Evolutionary conservation across 2,329 filamentous ascomycete species (phyloP).

Genomic region (Trichoderma semiorbis): DNA sequence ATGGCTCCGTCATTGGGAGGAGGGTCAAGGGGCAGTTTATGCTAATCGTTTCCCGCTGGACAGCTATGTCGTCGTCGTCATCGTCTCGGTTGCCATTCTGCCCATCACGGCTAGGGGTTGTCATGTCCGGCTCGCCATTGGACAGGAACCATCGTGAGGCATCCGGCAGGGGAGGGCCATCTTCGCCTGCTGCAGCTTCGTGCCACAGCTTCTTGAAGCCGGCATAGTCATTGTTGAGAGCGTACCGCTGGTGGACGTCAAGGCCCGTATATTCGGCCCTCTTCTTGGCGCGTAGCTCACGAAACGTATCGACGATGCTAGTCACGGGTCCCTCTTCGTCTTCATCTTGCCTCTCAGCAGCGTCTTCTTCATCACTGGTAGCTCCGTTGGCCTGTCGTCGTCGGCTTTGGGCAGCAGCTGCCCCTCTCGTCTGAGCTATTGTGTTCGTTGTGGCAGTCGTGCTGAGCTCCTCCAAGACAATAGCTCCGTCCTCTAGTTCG

Average conservation of each 20-base stretch:
- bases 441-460: constrained; percentile 27
- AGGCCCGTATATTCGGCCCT: constrained; percentile 41
- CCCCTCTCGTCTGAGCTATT: constrained; percentile 6
- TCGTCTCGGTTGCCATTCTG: constrained; percentile 29
- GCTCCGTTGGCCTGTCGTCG: constrained; percentile 11
- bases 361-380: constrained; percentile 17
- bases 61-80: constrained; percentile 65
- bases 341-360: constrained; percentile 26
- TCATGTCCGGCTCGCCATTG: constrained; percentile 42
- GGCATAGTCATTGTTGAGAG: constrained; percentile 55
- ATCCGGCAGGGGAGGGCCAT: constrained; percentile 50
- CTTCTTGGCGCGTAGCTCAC: constrained; percentile 36
- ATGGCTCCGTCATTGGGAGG: constrained; percentile 60
- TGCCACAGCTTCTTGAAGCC: constrained; percentile 59
- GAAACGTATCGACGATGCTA: constrained; percentile 34
- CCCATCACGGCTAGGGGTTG: constrained; percentile 19
- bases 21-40: constrained; percentile 69
- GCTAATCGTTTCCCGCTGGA: constrained; percentile 60
- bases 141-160: constrained; percentile 52
- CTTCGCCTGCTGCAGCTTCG: constrained; percentile 47
- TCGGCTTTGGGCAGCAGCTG: constrained; percentile 11
- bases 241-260: constrained; percentile 48
- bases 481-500: constrained; percentile 48
- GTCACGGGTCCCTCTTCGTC: constrained; percentile 24
- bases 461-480: constrained; percentile 37